Base-by-base conservation (phyloP, 495 filamentous ascomycete species). In the Aspergillus campestris region DNA sequence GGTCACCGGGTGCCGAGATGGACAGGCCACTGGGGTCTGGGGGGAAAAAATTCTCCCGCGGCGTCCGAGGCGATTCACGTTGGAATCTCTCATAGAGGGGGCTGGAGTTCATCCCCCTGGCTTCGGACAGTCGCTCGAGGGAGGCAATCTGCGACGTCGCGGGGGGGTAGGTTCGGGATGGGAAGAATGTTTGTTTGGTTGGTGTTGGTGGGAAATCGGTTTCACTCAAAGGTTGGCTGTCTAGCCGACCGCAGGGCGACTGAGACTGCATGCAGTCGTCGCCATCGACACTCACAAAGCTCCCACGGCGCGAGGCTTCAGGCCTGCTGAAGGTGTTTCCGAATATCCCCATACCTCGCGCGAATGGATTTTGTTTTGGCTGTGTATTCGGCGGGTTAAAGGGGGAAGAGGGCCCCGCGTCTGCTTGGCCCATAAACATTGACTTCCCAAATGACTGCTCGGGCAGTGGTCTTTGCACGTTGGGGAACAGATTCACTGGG, bases 161-260 rank as follows among this genome's bases (percentile, higher is more conserved):
- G n/a, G 62, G 65, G 15, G 66, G 68, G 42, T 66, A 68, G 24
- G 66, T 69, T 41, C 64, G 64, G 38, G 67, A 67, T 27, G 67
- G 66, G 42, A 67, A 65, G 45, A 71, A 72, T 11, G 73, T 60
- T 51, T 82, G 83, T 64, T 94, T 97, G 1, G 94, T 97, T 3
- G 92, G 92, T 8, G 92, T 98, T 8, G 90, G 89, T 15, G 90
- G 90, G 18, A 94, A 66, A 14, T 94, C 86, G 34, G 70, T 74
- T 50, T 91, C 87, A 32, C 72, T 75, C 36, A 79, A 71, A 3
- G 75, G 69, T 51, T 82, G 79, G 49, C 78, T 80, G 35, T 81
- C 74, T 8, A 63, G 62, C 12, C 77, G 76, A 8, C 67, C 73
- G 31, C 74, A 73, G 10, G 80, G 80, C 6, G 79, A 84, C 33